These are phyloP conservation scores for Colletotrichum cuscutae DNA, from an alignment of 2,329 filamentous ascomycete genomes.

Conservation along the genomic window DNA sequence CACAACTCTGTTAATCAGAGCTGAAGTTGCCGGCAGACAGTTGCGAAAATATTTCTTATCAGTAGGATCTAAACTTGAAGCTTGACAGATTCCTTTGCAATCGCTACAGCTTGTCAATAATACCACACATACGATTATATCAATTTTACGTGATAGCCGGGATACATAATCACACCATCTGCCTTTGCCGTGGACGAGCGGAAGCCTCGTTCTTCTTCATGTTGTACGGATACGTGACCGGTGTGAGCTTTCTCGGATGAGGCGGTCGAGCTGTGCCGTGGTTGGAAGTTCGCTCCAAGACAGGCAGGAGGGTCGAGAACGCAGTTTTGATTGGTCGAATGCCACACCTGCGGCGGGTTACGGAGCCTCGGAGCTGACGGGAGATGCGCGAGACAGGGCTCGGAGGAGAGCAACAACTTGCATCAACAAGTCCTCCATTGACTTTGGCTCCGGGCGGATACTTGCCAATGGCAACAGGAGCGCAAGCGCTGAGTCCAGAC, in stretches of 20 bases:
- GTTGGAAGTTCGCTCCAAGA: slow-evolving; percentile 11
- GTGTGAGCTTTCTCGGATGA: slow-evolving; percentile 24
- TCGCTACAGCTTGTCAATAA: neutral
- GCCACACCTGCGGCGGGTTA: slow-evolving; percentile 12
- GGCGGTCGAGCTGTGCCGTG: slow-evolving; percentile 24
- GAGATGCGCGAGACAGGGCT: slow-evolving; percentile 26
- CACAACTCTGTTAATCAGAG: neutral
- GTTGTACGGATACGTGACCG: neutral
- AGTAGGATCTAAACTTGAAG: neutral
- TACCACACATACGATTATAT: neutral
- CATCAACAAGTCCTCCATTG: slow-evolving; percentile 1
- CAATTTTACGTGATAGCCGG: neutral
- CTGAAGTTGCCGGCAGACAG: neutral
- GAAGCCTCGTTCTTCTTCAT: neutral
- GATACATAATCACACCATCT: neutral
- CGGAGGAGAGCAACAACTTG: slow-evolving; percentile 5
- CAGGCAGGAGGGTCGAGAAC: slow-evolving; percentile 13
- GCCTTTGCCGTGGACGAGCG: slow-evolving; percentile 3
- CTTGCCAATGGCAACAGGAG: neutral
- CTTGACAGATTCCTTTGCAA: neutral
- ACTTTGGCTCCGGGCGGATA: neutral
- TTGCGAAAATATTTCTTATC: neutral
- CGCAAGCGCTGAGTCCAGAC: slow-evolving; percentile 3
- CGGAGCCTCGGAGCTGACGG: slow-evolving; percentile 30
- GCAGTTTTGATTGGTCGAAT: slow-evolving; percentile 13